phyloP scores from a whole-genome alignment of 768 basidiomycete genomes.

The Boletus rex-veris region DNA sequence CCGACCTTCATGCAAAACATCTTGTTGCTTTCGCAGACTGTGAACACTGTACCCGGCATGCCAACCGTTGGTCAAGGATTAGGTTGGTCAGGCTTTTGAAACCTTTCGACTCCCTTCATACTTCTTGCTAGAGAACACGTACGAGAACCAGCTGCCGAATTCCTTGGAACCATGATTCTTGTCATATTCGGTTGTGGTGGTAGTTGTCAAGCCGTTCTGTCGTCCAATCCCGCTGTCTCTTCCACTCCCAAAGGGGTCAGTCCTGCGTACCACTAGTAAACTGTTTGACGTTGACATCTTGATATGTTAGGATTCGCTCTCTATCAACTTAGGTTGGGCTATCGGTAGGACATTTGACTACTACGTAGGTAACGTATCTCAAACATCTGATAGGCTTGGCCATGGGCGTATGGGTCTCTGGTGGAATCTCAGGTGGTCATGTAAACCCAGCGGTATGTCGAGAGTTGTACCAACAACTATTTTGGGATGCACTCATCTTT shows the following conservation, averaged over 20 bases:
- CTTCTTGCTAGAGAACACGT: slow-evolving; percentile 37
- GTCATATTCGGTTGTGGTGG: slow-evolving; percentile 59
- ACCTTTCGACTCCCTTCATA: slow-evolving; percentile 1
- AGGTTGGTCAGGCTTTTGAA: slow-evolving; percentile 36
- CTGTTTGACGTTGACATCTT: neutral
- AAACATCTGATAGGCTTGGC: slow-evolving; percentile 40
- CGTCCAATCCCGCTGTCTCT: slow-evolving; percentile 43
- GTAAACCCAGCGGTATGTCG: slow-evolving; percentile 64
- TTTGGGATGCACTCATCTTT: neutral
- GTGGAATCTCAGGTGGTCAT: slow-evolving; percentile 70
- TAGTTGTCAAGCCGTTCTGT: slow-evolving; percentile 54
- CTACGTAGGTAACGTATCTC: neutral
- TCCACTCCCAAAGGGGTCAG: slow-evolving; percentile 54
- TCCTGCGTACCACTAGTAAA: slow-evolving; percentile 1
- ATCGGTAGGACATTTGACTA: slow-evolving; percentile 20
- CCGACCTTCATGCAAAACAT: slow-evolving; percentile 1
- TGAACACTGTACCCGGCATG: slow-evolving; percentile 37
- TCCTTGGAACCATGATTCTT: slow-evolving; percentile 55
- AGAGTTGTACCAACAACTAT: neutral
- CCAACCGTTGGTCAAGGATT: slow-evolving; percentile 54
- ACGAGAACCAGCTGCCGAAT: slow-evolving; percentile 62
- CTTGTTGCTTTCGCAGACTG: slow-evolving; percentile 24
- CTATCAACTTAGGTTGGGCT: slow-evolving; percentile 31
- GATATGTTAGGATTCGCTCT: slow-evolving; percentile 18
- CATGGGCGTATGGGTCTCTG: slow-evolving; percentile 65